Evolutionary conservation across 208 protist species (phyloP), one percentile per base, ranked within the genome.

Genomic region (Trypanosoma theileri): DNA sequence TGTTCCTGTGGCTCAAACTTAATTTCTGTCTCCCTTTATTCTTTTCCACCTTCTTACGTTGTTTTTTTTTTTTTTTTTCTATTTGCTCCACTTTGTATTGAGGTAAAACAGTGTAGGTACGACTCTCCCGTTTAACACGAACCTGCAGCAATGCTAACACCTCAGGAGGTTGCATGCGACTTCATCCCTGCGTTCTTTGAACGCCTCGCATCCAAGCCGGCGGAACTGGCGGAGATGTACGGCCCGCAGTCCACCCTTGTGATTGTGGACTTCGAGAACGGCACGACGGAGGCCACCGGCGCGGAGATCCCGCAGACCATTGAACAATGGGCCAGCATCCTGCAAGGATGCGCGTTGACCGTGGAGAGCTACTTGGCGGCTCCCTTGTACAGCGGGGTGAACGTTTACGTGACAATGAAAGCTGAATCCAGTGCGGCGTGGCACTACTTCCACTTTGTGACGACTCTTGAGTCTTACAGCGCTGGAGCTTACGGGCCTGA

Each of bases 121-220:
- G 21, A 40, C 40, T 54, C 44, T 51, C 31, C 12, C 41, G 40
- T n/a, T 35, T 41, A 69, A 31, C 52, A 60, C 50, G 16, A 54
- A 41, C 13, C 24, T 28, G 21, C 45, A 52, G 64, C 41, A 28
- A 92, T 90, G 84, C 63, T 75, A 28, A 70, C 77, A 58, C 62
- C 86, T 28, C 73, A 82, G 60, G 86, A 95, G 66, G 78, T 93
- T 61, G 86, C 86, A 9, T 91, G 88, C 80, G 77, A 75, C 52
- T 96, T 96, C 59, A 80, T 85, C 40, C 80, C 87, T 26, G 80
- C 85, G 53, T 96, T 91, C 68, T 87, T 96, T 74, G 90, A 96
- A 80, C 79, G 81, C 24, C 75, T 96, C 24, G 85, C 82, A 13
- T 81, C 79, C 61, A 84, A 86, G 63, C 71, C 78, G 14, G 70